Evolutionary conservation across 176 grass and related monocot species (phyloP), one percentile per base, ranked within the genome.

Genomic region (Tillandsia fasciculata): DNA sequence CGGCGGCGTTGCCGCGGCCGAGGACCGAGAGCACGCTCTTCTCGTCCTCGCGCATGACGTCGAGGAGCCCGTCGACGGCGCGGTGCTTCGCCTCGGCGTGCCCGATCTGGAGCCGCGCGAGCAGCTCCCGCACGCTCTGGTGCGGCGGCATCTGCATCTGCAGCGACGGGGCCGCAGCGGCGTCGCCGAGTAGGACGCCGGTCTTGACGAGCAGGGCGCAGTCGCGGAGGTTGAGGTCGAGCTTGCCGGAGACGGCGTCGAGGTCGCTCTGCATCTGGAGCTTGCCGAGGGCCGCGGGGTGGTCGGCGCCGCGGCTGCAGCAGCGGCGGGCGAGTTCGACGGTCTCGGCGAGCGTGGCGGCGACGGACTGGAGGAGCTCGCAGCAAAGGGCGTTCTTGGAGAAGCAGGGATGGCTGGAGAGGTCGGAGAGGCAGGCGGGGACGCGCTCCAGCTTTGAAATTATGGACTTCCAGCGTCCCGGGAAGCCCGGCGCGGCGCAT

Each of bases 231-330:
- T 90, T 90, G 1, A 99, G 89, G 57, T 94, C 95, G 66, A 99
- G 82, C 76, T 94, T 93, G 50, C 87, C 90, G 5, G 90, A 69
- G 51, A 99, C 77, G 23, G 87, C 87, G 28, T 99, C 95, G 26
- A 99, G 89, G 72, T 94, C 85, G 70, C 95, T 99, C 84, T 99
- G 87, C 91, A 90, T 90, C 73, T 96, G 91, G 4, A 96, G 82
- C 73, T 96, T 96, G 20, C 91, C 91, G 1, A 42, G 33, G 78
- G 2, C 18, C 53, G 77, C 0, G 75, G 65, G 2, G n/a, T n/a
- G n/a, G 76, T 57, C 70, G 84, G 29, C 29, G 65, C 33, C 78
- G 50, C 26, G 17, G 66, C 65, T 23, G 24, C 54, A 15, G 11
- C 90, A 96, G 8, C 64, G 72, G 33, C 48, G 79, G 1, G 87